Evolutionary conservation across 768 basidiomycete species (phyloP), one percentile per base, ranked within the genome.

Genomic region (Pulveroboletus sp.): DNA sequence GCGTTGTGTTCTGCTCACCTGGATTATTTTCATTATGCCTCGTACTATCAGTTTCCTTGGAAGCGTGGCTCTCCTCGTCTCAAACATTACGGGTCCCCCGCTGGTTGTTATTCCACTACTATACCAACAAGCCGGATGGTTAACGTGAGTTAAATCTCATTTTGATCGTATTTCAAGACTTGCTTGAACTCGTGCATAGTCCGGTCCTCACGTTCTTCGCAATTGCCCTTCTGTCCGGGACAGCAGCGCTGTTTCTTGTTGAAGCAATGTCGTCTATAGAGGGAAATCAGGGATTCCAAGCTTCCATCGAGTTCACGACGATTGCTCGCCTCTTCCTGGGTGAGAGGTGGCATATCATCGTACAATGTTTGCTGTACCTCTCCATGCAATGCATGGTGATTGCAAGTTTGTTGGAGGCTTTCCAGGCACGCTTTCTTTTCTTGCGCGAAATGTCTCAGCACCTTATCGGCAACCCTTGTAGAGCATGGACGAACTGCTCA

Each of bases 91-190:
- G 0, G 60, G 60, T 0, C 60, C 61, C 2, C 63, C 60, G 0
- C 23, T 62, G 17, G 57, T 57, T 19, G 51, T 62, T 4, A 54
- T 62, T 11, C 60, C 60, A 0, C 39, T 60, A 0, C 46, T 62
- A 1, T 62, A 57, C 38, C 60, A 62, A 19, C 60, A 63, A 25
- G 60, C 60, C 27, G 60, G 61, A 46, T 62, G 60, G 60, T 39
- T 62, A 32, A 62, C 57, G 60, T 62, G 31, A 46, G 60, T 51
- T 12, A 0, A 4, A 29, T 9, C 8, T 43, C 32, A 9, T 11
- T 7, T n/a, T 24, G n/a, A n/a, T n/a, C n/a, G n/a, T 25, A 33
- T 19, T 1, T 38, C 19, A 2, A 1, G 23, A 5, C 42, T 46
- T 3, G 34, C 21, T 39, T 43, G 40, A 21, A 36, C 21, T 23